Evolutionary conservation across 345 rosid species (phyloP).

Genomic region (Cochlearia excelsa): DNA sequence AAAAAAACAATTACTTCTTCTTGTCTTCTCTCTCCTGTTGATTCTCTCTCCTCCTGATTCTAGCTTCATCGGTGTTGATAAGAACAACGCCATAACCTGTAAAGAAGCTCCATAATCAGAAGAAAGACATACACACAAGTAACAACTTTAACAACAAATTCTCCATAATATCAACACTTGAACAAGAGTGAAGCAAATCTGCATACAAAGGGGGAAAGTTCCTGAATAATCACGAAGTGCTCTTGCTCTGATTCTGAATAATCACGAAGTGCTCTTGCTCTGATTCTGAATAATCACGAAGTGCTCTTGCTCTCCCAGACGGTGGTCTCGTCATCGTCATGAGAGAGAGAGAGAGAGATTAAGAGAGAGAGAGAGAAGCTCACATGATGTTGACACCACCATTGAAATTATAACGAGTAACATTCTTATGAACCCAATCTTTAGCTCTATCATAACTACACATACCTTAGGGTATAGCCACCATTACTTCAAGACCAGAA

Average conservation of each 20-base stretch:
- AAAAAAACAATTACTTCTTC: too few species aligned
- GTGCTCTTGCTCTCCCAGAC: slow-evolving; percentile 44
- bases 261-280: slow-evolving; percentile 36
- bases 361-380: slow-evolving; percentile 3
- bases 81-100: slow-evolving; percentile 89
- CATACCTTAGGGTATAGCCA: too few species aligned
- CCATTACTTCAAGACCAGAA: too few species aligned
- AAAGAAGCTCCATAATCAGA: too few species aligned
- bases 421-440: too few species aligned
- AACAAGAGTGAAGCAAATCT: not conserved
- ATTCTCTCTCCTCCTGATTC: too few species aligned
- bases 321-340: slow-evolving; percentile 48
- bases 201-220: too few species aligned
- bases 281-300: slow-evolving; percentile 43
- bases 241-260: slow-evolving; percentile 35
- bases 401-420: too few species aligned
- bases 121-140: slow-evolving; percentile 2
- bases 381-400: too few species aligned
- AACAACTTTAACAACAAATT: not conserved
- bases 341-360: not conserved
- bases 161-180: not conserved
- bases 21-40: too few species aligned
- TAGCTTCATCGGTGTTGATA: slow-evolving; percentile 85
- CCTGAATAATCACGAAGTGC: slow-evolving; percentile 29
- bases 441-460: too few species aligned